Evolutionary conservation across 2,329 filamentous ascomycete species (phyloP).

Genomic region (Aspergillus sp.): DNA sequence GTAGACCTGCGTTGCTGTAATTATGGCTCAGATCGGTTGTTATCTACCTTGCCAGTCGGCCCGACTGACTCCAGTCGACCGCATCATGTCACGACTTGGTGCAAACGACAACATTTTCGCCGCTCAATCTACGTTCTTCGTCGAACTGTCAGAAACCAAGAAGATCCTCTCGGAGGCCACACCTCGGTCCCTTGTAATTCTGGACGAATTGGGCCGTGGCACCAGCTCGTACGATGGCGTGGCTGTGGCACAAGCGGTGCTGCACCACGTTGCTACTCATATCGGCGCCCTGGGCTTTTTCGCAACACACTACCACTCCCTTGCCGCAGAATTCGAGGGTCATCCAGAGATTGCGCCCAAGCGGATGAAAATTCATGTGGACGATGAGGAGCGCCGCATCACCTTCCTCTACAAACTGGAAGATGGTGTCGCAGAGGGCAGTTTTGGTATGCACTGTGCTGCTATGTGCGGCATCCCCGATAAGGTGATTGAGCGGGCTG

Average conservation of each 20-base stretch:
- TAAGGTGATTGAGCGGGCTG: constrained; percentile 79
- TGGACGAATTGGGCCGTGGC: constrained; percentile 92
- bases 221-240: constrained; percentile 96
- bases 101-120: constrained; percentile 99
- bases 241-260: constrained; percentile 90
- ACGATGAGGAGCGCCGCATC: constrained; percentile 78
- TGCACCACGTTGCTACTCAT: constrained; percentile 93
- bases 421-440: constrained; percentile 88
- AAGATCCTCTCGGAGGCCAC: constrained; percentile 96
- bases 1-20: constrained; percentile 89
- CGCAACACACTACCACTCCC: constrained; percentile 93
- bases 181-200: constrained; percentile 87
- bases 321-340: constrained; percentile 83
- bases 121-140: constrained; percentile 96
- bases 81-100: constrained; percentile 97
- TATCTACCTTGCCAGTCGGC: constrained; percentile 83
- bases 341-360: constrained; percentile 85
- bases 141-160: constrained; percentile 95
- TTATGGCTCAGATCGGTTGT: constrained; percentile 95
- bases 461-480: constrained; percentile 93
- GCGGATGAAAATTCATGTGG: constrained; percentile 93
- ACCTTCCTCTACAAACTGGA: constrained; percentile 96
- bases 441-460: constrained; percentile 98
- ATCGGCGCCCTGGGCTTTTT: constrained; percentile 96
- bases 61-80: constrained; percentile 82